Percentiles rank a stretch among this genome's conserved stretches.
Evolutionary conservation across 139 green algal species (phyloP).

Genomic region (Mychonastes homosphaera): DNA sequence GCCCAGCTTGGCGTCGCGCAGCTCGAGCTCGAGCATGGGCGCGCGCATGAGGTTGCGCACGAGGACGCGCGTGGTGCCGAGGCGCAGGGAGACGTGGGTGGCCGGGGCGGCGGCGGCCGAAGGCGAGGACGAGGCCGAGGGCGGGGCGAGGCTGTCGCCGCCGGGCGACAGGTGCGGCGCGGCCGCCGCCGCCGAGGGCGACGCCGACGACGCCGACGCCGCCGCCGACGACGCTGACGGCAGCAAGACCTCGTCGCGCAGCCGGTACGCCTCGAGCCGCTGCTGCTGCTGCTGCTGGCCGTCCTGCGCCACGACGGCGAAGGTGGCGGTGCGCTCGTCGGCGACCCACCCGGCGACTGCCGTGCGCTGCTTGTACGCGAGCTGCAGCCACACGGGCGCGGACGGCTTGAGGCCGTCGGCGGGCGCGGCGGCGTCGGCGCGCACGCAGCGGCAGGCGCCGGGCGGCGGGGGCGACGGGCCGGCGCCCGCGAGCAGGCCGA

Average conservation of each 20-base stretch:
- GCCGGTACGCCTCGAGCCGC: neutral
- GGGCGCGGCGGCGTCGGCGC: constrained; percentile 17
- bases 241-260: too few species aligned
- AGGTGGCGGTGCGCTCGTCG: constrained; percentile 50
- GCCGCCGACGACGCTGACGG: too few species aligned
- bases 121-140: too few species aligned
- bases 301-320: constrained; percentile 20
- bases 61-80: constrained; percentile 29
- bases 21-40: constrained; percentile 54
- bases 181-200: too few species aligned
- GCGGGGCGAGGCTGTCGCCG: too few species aligned
- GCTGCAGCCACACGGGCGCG: constrained; percentile 14
- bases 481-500: constrained; percentile 53
- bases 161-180: too few species aligned
- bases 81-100: constrained; percentile 41
- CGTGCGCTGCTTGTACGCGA: constrained; percentile 19
- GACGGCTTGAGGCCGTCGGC: constrained; percentile 12
- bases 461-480: constrained; percentile 7
- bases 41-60: constrained; percentile 42
- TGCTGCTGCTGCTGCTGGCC: neutral
- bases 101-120: too few species aligned
- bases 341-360: constrained; percentile 35
- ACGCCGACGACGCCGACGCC: too few species aligned
- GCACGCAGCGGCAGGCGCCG: constrained; percentile 21
- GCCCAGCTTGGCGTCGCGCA: constrained; percentile 24